Evolutionary conservation across 306 rosid genomes (phyloP), one percentile per base, ranked within the genome.

Genomic region (Pyrus communis): DNA sequence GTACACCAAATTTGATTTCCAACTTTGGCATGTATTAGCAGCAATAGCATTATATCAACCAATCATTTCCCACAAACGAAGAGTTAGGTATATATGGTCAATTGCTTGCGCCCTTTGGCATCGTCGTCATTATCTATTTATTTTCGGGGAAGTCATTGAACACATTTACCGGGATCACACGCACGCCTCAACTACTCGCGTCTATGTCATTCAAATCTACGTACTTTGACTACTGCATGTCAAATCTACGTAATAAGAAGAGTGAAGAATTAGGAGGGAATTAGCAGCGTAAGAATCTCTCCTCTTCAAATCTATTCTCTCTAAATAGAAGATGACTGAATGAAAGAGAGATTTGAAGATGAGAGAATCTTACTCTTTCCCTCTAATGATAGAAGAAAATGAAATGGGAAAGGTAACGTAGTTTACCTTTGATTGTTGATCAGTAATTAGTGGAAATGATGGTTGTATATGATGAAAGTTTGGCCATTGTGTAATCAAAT

Each of bases 1-100:
- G 42, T 10, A 54, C 80, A 82, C 84, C 82, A 84, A 82, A 82
- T 76, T 83, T 81, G 82, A 85, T 81, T 71, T 54, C 22, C 23
- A 7, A 49, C 17, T 14, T 49, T 42, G 45, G 45, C 45, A 42
- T 42, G 45, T 42, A 49, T 49, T 49, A 49, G 18, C 54, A 49
- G 45, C 45, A 42, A 42, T 13, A 49, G 19, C 54, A 49, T 14
- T 49, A 49, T 42, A 42, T 42, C 13, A 3, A 49, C 15, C 18
- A 49, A 49, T 49, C 18, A 49, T 11, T 11, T 11, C 18, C 54
- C 54, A 12, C 54, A 49, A 49, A 12, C 17, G 5, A 49, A 49
- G 18, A 17, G 59, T 19, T 54, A 54, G 59, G 59, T 54, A 38
- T 7, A 38, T 38, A 19, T 54, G 54, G 59, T 54, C 59, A 54